Evolutionary conservation across 169 alveolate genomes (phyloP).

Genomic region (Plasmodium yoelii): DNA sequence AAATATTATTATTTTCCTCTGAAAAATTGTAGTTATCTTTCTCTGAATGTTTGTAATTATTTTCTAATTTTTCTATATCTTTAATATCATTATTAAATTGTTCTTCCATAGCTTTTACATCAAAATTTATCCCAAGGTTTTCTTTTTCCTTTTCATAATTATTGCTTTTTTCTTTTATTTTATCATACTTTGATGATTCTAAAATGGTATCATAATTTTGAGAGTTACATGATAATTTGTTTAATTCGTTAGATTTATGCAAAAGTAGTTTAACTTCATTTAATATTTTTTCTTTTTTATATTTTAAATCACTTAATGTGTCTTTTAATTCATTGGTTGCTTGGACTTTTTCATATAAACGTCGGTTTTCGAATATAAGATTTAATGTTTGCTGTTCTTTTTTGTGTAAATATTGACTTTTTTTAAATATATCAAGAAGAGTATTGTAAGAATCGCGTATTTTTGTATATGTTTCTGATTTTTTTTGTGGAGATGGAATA

Average conservation of each 20-base stretch:
- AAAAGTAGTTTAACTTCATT: background rate
- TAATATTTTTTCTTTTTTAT: background rate
- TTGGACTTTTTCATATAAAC: background rate
- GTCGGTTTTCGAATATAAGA: background rate
- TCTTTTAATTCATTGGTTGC: constrained; percentile 9
- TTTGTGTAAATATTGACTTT: background rate
- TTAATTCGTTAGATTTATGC: background rate
- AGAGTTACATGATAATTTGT: background rate
- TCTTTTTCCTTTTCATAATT: background rate
- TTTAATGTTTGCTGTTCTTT: background rate
- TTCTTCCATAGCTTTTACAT: background rate
- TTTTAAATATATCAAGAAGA: background rate
- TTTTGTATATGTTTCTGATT: constrained; percentile 1
- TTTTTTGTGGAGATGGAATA: background rate
- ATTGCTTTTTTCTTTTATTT: background rate
- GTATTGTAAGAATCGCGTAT: background rate
- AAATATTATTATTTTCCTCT: background rate
- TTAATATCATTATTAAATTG: background rate
- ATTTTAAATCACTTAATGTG: background rate
- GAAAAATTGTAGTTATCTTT: background rate
- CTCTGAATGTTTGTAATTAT: background rate
- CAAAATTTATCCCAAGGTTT: background rate
- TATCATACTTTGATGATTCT: background rate
- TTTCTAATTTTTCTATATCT: background rate
- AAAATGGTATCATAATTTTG: constrained; percentile 8